Conservation (phyloP, 768 basidiomycete genomes). For the Megacollybia marginata region DNA sequence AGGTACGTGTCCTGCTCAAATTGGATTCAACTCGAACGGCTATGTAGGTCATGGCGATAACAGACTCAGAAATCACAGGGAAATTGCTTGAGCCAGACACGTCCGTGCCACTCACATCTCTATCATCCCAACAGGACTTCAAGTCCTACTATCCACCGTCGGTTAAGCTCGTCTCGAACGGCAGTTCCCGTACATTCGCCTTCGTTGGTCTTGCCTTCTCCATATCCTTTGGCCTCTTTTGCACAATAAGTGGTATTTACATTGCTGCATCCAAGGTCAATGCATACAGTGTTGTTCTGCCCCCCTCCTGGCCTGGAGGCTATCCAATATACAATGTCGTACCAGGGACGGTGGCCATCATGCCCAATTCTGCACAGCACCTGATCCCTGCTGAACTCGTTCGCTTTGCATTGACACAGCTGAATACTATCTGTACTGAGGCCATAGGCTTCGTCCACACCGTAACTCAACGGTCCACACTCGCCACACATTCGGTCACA, state of each 20-base stretch:
- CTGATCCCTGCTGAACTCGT: slow-evolving; percentile 10
- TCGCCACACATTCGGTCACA: no score
- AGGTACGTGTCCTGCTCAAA: no score
- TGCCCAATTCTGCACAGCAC: slow-evolving; percentile 2
- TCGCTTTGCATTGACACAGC: slow-evolving; percentile 16
- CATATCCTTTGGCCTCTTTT: slow-evolving; percentile 13
- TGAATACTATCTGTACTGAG: slow-evolving; percentile 20
- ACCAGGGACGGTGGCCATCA: neutral
- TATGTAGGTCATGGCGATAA: no score
- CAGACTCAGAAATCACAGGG: no score
- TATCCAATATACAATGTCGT: slow-evolving; percentile 8
- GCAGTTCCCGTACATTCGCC: slow-evolving; percentile 13
- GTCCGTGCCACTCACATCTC: no score
- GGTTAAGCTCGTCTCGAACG: slow-evolving; percentile 19
- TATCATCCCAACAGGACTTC: no score
- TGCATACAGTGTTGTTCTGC: slow-evolving; percentile 10
- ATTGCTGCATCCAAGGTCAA: slow-evolving; percentile 1
- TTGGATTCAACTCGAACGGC: no score
- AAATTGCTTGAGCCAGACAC: no score
- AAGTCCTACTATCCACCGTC: no score
- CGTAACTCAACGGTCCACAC: neutral
- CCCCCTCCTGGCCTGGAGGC: neutral
- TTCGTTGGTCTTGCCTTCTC: slow-evolving; percentile 17
- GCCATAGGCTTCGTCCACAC: slow-evolving; percentile 20
- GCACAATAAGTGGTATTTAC: slow-evolving; percentile 14